Evolutionary conservation across 495 filamentous ascomycete genomes (phyloP).

Genomic region (Podospora fimiseda): DNA sequence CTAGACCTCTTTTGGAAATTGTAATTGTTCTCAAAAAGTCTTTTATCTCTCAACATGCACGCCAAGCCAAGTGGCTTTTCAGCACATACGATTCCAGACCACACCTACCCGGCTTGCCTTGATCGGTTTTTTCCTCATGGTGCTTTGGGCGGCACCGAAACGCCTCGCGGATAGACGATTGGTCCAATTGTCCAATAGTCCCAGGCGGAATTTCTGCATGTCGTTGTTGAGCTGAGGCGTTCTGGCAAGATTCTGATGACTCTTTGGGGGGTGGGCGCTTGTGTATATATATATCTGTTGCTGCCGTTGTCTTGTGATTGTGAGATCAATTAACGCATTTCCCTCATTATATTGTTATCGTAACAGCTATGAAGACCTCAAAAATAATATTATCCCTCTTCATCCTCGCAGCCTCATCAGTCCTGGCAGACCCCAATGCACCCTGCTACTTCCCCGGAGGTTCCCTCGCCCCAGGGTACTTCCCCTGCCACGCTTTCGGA

Average conservation of each 20-base stretch:
- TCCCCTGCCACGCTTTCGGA: constrained; percentile 19
- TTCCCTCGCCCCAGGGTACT: constrained; percentile 16
- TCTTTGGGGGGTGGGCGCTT: not conserved
- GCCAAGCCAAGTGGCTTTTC: not conserved
- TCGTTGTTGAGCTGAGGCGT: constrained; percentile 1
- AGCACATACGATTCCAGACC: not conserved
- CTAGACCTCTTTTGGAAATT: not conserved
- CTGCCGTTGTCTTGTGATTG: not conserved
- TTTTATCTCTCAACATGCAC: not conserved
- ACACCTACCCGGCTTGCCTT: not conserved
- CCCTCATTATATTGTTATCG: too few relatives aligned
- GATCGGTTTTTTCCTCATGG: not conserved
- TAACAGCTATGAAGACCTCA: too few relatives aligned
- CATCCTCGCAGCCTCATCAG: not conserved
- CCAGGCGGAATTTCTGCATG: not conserved
- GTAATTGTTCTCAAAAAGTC: not conserved
- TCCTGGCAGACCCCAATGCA: constrained; percentile 5
- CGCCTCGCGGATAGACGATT: not conserved
- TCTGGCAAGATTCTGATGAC: not conserved
- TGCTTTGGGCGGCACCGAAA: not conserved
- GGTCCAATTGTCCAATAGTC: constrained; percentile 1
- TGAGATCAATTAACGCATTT: not conserved
- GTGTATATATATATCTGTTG: not conserved
- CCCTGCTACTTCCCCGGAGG: constrained; percentile 29
- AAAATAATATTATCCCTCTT: too few relatives aligned